Percentiles rank a stretch among this genome's conserved stretches.
Evolutionary conservation across 208 protist species (phyloP).

Genomic region (Trypanosoma melophagium): DNA sequence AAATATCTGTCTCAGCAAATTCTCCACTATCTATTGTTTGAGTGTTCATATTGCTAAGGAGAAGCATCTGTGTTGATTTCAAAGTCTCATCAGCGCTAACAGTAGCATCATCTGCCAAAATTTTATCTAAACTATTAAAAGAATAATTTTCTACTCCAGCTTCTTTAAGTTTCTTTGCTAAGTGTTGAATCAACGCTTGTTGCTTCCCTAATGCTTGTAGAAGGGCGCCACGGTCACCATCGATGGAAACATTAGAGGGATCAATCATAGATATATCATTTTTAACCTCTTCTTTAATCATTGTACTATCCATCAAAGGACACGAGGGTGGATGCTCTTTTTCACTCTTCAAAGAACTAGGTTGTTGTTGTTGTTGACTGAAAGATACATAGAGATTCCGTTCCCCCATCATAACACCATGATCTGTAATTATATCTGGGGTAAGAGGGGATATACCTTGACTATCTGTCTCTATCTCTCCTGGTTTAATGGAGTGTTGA

Average conservation of each 20-base stretch:
- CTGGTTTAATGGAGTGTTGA: neutral
- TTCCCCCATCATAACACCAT: neutral
- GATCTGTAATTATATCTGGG: conserved; percentile 1
- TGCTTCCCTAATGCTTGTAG: conserved; percentile 37
- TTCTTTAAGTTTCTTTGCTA: conserved; percentile 26
- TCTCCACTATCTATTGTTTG: conserved; percentile 12
- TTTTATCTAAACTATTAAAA: neutral
- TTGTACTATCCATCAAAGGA: neutral
- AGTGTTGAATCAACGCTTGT: conserved; percentile 40
- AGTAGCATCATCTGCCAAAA: neutral
- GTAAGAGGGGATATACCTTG: conserved; percentile 5
- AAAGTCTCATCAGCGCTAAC: conserved; percentile 3
- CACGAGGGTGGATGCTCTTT: too few species aligned
- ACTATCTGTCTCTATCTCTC: neutral
- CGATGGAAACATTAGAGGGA: neutral
- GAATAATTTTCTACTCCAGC: neutral
- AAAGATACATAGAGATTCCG: neutral
- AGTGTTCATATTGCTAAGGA: neutral
- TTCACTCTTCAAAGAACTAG: neutral
- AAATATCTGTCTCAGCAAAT: conserved; percentile 20
- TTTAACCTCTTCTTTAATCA: neutral
- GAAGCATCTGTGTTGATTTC: neutral
- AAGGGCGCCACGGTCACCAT: conserved; percentile 27
- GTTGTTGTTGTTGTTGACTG: neutral
- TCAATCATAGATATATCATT: conserved; percentile 1